These are phyloP conservation scores for Uncinocarpus reesii DNA, from an alignment of 2,329 filamentous ascomycete genomes.

Conservation along the genomic window DNA sequence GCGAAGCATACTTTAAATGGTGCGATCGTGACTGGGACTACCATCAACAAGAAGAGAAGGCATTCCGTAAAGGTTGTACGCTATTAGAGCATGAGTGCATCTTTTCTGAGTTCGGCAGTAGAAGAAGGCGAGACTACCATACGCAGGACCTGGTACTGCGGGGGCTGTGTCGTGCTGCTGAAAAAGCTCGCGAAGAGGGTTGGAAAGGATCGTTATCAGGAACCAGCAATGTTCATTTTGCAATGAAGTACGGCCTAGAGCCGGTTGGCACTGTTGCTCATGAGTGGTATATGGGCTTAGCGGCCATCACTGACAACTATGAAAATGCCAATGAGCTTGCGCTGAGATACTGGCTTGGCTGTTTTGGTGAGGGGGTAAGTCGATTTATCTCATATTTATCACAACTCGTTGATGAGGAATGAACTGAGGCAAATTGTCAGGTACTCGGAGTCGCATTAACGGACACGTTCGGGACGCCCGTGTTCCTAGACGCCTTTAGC, in stretches of 20 bases:
- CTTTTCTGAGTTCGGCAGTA: slow-evolving; percentile 88
- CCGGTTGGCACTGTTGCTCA: slow-evolving; percentile 88
- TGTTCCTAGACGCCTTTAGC: slow-evolving; percentile 77
- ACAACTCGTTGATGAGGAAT: too few relatives aligned
- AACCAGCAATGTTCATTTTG: slow-evolving; percentile 93
- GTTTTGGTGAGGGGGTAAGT: slow-evolving; percentile 65
- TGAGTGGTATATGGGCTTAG: slow-evolving; percentile 99
- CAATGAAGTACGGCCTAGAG: slow-evolving; percentile 77
- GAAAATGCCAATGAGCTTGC: slow-evolving; percentile 72
- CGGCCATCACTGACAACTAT: slow-evolving; percentile 81
- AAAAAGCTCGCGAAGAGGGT: slow-evolving; percentile 55
- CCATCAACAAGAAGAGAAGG: slow-evolving; percentile 72
- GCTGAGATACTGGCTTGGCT: slow-evolving; percentile 77
- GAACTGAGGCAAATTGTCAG: slow-evolving; percentile 21
- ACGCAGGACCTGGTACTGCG: slow-evolving; percentile 87
- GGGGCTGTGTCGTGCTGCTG: slow-evolving; percentile 68
- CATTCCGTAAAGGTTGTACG: slow-evolving; percentile 66
- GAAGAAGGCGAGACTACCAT: slow-evolving; percentile 82
- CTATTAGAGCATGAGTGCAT: slow-evolving; percentile 74
- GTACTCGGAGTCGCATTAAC: slow-evolving; percentile 83
- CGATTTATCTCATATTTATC: too few relatives aligned
- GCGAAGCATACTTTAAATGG: slow-evolving; percentile 95
- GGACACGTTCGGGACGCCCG: slow-evolving; percentile 87
- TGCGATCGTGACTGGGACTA: slow-evolving; percentile 90
- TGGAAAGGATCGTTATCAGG: slow-evolving; percentile 66